These are phyloP conservation scores for Coemansia sp. DNA, from an alignment of 192 early-diverging fungal genomes.

Conservation along the genomic window DNA sequence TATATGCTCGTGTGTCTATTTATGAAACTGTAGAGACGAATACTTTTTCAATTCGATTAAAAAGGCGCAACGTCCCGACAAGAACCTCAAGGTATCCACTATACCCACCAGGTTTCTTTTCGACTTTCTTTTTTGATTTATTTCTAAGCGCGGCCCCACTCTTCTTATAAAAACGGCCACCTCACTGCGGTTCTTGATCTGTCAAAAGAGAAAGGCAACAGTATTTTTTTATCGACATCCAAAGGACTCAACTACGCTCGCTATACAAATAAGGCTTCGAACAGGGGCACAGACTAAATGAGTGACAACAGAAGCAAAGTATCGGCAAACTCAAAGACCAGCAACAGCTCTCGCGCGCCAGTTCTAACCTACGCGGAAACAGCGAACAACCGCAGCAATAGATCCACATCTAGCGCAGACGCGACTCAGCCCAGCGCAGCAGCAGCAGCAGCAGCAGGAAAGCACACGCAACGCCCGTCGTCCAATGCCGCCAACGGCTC, in stretches of 20 bases:
- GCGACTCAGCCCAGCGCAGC: conserved; percentile 16
- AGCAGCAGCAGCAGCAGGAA: conserved; percentile 19
- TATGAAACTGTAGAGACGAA: conserved; percentile 38
- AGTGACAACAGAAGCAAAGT: conserved; percentile 45
- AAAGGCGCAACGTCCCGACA: conserved; percentile 5
- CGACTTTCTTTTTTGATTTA: conserved; percentile 3
- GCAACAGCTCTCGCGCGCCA: conserved; percentile 45
- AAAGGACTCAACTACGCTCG: not conserved
- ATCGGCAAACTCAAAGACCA: conserved; percentile 46
- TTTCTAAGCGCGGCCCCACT: not conserved
- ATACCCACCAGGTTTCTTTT: not conserved
- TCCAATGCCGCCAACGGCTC: conserved; percentile 25
- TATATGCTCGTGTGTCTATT: not conserved
- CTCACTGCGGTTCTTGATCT: not conserved
- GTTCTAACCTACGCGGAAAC: conserved; percentile 45
- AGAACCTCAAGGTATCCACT: not conserved
- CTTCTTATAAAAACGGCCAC: not conserved
- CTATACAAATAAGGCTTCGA: not conserved
- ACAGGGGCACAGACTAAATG: conserved; percentile 42
- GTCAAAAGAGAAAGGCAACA: not conserved
- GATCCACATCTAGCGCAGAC: conserved; percentile 4
- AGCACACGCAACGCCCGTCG: conserved; percentile 39
- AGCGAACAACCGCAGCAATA: conserved; percentile 25
- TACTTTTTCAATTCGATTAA: conserved; percentile 13
- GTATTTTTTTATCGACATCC: not conserved